Base-by-base conservation (phyloP, 495 filamentous ascomycete genomes). In the Thermothielavioides terrestris region DNA sequence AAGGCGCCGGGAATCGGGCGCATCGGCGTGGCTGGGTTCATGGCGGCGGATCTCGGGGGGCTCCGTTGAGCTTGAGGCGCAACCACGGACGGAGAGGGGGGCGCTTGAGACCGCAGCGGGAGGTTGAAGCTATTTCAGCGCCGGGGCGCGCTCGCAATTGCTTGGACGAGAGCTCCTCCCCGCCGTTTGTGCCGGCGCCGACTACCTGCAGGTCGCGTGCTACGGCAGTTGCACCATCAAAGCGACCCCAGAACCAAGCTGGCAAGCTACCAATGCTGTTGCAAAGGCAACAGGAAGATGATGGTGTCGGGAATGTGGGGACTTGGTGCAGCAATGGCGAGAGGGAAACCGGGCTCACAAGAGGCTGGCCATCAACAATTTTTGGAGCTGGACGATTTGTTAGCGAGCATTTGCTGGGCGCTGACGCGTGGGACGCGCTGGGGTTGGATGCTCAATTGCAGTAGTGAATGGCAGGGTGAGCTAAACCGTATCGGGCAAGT, bases 1-100 rank as follows among this genome's bases (percentile, higher is more conserved):
- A 77, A 89, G 57, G 84, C 81, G 58, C 85, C 85, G 38, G 85
- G 85, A 50, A 88, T 66, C 39, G 74, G 77, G 67, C 77, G 77
- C 68, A 77, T 75, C 44, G 78, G 84, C 23, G 85, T 88, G 9
- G 72, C 73, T 39, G 81, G 75, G 40, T 80, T 73, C 65, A 82
- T 86, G 59, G 77, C 72, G 80, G 83, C 79, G 67, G 60, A 66
- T 53, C 21, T 44, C 17, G 12, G n/a, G 36, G 32, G 27, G 20
- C 27, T 22, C 11, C 18, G 37, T 22, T 20, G 28, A 42, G 47
- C 30, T 21, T 17, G 31, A 17, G 42, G 38, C 30, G 43, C 42
- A 35, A 36, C 18, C 35, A 46, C 18, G 3, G 17, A 42, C 28
- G 50, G 22, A 34, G 18, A 31, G 3, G 17, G 27, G 12, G 26